Conservation (phyloP, 345 rosid genomes). For the Lepidium aucheri region DNA sequence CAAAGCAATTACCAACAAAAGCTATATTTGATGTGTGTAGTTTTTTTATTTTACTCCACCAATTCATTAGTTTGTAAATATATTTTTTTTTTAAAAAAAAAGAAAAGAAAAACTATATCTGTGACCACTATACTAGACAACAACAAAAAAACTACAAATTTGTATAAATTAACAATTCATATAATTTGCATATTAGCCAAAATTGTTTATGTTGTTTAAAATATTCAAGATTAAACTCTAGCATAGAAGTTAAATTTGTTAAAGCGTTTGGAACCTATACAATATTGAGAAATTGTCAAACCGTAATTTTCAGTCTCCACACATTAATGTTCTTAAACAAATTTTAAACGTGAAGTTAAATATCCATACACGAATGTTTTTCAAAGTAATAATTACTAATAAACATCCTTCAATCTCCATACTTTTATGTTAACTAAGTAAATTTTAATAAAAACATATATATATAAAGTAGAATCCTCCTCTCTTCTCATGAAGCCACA, state of each 20-base stretch:
- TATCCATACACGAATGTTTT: background rate
- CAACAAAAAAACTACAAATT: background rate
- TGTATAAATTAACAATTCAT: background rate
- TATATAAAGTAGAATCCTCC: too few relatives aligned
- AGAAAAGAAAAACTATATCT: background rate
- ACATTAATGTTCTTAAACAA: background rate
- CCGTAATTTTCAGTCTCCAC: constrained; percentile 2
- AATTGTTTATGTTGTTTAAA: too few relatives aligned
- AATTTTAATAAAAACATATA: too few relatives aligned
- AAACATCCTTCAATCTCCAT: background rate
- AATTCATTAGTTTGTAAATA: background rate
- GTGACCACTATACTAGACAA: background rate
- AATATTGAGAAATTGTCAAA: background rate
- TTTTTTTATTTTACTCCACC: background rate
- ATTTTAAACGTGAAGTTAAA: background rate
- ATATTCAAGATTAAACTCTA: background rate
- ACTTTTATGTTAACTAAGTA: background rate
- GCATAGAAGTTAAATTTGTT: too few relatives aligned
- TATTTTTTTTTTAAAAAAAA: too few relatives aligned
- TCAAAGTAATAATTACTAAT: too few relatives aligned
- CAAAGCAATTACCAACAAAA: too few relatives aligned
- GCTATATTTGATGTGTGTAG: too few relatives aligned
- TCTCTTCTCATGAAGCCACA: too few relatives aligned
- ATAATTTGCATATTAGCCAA: background rate
- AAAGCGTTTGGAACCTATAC: background rate